Conservation (phyloP, 257 asterid species). For the Scutellaria galericulata region DNA sequence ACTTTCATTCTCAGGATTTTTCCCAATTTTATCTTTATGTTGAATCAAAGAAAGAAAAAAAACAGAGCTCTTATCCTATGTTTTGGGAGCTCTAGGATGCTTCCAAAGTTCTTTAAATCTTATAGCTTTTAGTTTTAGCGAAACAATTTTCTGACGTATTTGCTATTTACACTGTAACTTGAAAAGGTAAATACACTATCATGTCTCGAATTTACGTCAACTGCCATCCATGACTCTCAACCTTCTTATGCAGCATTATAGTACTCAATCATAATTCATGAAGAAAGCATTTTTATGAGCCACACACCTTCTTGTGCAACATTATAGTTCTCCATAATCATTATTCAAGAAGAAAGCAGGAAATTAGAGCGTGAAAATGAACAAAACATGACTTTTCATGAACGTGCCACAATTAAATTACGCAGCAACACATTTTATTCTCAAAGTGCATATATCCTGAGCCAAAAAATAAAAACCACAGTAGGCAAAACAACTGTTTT, state of each 20-base stretch:
- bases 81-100: neutral
- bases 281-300: neutral
- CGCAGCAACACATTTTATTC: constrained; percentile 36
- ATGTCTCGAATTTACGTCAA: constrained; percentile 4
- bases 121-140: no score
- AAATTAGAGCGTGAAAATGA: neutral
- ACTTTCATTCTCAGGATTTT: neutral
- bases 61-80: no score
- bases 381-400: neutral
- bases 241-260: neutral
- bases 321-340: neutral
- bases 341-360: neutral
- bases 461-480: constrained; percentile 12
- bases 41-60: no score
- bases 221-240: neutral
- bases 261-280: neutral
- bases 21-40: neutral
- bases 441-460: constrained; percentile 31
- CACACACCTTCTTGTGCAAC: neutral
- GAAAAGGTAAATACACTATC: neutral
- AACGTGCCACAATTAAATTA: constrained; percentile 8
- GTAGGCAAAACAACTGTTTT: constrained; percentile 38
- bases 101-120: neutral
- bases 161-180: neutral
- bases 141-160: neutral